Evolutionary conservation across 305 asterid species (phyloP).

Genomic region (Solanum hybrid): DNA sequence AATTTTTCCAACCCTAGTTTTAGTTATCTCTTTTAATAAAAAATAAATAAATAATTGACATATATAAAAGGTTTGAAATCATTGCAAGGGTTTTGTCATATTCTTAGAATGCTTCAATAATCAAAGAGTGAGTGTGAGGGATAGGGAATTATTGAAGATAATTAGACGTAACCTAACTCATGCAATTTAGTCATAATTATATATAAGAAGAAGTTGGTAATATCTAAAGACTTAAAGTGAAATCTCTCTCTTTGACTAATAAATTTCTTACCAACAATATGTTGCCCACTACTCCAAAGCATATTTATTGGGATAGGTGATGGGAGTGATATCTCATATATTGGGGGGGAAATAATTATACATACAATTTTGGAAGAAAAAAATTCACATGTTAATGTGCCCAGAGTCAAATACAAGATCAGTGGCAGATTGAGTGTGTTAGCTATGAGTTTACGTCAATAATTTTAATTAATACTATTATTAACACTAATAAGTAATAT

Average conservation of each 20-base stretch:
- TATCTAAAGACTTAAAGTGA: neutral
- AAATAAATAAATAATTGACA: neutral
- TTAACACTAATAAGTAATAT: no score
- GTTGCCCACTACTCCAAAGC: neutral
- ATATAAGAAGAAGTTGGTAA: constrained; percentile 7
- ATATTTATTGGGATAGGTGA: neutral
- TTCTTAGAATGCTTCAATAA: neutral
- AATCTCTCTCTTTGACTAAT: constrained; percentile 5
- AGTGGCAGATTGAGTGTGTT: neutral
- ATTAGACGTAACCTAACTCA: constrained; percentile 4
- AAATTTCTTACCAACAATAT: neutral
- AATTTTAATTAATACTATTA: neutral
- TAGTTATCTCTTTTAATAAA: neutral
- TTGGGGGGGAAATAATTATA: neutral
- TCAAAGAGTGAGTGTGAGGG: neutral
- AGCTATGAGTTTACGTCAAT: neutral
- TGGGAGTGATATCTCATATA: neutral
- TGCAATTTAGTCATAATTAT: constrained; percentile 1
- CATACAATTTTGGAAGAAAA: neutral
- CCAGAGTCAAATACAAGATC: neutral
- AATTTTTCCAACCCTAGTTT: neutral
- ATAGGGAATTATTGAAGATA: constrained; percentile 1
- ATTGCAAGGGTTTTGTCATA: neutral
- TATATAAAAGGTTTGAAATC: neutral
- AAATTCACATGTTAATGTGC: neutral